Evolutionary conservation across 768 basidiomycete species (phyloP).

Genomic region (Lactarius hengduanensis): DNA sequence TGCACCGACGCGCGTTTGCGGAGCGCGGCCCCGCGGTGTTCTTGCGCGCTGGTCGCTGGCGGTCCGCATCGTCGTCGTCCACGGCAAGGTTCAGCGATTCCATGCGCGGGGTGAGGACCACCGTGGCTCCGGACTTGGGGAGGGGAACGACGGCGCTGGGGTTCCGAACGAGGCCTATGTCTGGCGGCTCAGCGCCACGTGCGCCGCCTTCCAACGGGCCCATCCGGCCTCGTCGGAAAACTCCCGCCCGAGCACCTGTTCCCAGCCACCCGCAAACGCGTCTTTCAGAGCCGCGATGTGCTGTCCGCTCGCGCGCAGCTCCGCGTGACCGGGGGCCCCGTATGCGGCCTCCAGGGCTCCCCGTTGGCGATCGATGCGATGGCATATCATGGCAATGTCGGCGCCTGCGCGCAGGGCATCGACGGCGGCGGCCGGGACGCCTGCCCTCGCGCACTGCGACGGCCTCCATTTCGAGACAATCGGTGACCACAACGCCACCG

Average conservation of each 20-base stretch:
- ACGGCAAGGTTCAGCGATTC: constrained; percentile 40
- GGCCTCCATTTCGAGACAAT: constrained; percentile 78
- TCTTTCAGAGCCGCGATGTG: constrained; percentile 53
- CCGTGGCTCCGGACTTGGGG: constrained; percentile 30
- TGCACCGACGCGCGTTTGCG: constrained; percentile 41
- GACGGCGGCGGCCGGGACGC: constrained; percentile 54
- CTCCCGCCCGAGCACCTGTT: constrained; percentile 34
- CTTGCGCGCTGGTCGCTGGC: no score
- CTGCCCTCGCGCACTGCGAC: constrained; percentile 47
- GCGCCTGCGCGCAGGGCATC: constrained; percentile 59
- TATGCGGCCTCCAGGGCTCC: constrained; percentile 54
- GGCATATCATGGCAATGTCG: constrained; percentile 76
- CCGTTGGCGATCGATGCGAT: constrained; percentile 52
- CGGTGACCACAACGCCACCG: constrained; percentile 63
- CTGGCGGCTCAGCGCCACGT: constrained; percentile 43
- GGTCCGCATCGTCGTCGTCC: no score
- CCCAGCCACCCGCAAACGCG: constrained; percentile 49
- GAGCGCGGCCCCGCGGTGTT: constrained; percentile 48
- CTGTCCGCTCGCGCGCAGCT: constrained; percentile 42
- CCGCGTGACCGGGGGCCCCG: constrained; percentile 38
- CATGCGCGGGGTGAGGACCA: constrained; percentile 55
- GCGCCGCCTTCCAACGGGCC: constrained; percentile 40
- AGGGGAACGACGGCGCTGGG: constrained; percentile 38
- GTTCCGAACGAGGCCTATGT: constrained; percentile 53
- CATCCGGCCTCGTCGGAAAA: constrained; percentile 34